Evolutionary conservation across 2,329 filamentous ascomycete genomes (phyloP), one percentile per base, ranked within the genome.

Genomic region (Bisporella sp.): DNA sequence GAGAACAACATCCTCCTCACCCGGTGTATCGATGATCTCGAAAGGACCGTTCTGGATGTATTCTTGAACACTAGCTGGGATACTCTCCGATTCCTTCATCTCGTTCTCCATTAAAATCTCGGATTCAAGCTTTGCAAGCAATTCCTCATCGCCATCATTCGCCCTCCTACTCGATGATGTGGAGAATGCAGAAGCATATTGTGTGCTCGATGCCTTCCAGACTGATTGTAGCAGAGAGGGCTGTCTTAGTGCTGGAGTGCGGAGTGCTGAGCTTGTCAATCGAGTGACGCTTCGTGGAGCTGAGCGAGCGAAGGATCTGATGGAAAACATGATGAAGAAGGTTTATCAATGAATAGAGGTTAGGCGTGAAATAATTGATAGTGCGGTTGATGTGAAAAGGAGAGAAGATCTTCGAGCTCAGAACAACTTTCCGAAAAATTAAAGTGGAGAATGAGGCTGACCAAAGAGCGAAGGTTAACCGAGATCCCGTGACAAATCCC

Each of bases 11-110:
- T 96, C 89, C 73, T 97, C 88, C 69, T 89, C 80, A 55, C 93
- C 93, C 31, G 85, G 77, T 32, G 77, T 81, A 70, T 99, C 93
- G 64, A 88, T 76, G 54, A 93, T 78, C 77, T 92, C 77, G 70
- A 90, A 99, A 40, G 85, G 79, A 65, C 85, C 84, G 73, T 89
- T 92, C 66, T 92, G 83, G 45, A 96, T 72, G 71, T 95, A 96
- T 68, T 93, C 88, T 72, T 89, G 85, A 69, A 96, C 80, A 68
- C 84, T 87, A 56, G 82, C 77, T 40, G 89, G 85, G 58, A 87
- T 72, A 57, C 87, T 79, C 63, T 88, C 81, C 54, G 80, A 76
- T 58, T 84, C 77, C 71, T 85, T 60, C 71, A 90, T 84, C 65
- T 91, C 84, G 63, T 82, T 81, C 78, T 97, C 93, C 65, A 95